These are phyloP conservation scores for Nothopassalora personata DNA, from an alignment of 2,329 filamentous ascomycete species.

Conservation along the genomic window DNA sequence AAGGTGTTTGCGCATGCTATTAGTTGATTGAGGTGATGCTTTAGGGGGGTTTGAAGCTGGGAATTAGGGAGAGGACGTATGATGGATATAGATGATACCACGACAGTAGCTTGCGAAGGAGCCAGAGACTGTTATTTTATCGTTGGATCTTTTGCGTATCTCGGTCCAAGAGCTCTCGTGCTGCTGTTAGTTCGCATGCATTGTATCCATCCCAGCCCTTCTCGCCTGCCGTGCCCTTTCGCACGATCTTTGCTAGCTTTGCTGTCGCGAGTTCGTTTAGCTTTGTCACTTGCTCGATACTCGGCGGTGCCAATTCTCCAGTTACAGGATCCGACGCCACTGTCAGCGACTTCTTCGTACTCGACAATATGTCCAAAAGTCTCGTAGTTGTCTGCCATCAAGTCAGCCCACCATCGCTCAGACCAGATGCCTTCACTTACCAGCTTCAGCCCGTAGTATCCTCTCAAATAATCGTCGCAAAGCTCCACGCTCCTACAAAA, in stretches of 20 bases:
- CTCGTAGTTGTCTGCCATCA: constrained; percentile 19
- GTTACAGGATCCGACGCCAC: constrained; percentile 25
- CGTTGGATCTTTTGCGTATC: constrained; percentile 38
- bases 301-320: constrained; percentile 48
- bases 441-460: constrained; percentile 85
- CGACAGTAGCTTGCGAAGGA: not conserved
- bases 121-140: constrained; percentile 17
- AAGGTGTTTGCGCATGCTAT: constrained; percentile 81
- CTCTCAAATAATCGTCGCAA: constrained; percentile 85
- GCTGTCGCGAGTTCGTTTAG: constrained; percentile 67
- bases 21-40: constrained; percentile 39
- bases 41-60: not conserved
- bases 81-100: constrained; percentile 8
- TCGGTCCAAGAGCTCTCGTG: constrained; percentile 59
- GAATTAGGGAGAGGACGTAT: not conserved
- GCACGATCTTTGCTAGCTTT: constrained; percentile 72
- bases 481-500: constrained; percentile 90
- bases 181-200: constrained; percentile 64
- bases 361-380: constrained; percentile 20
- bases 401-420: not conserved
- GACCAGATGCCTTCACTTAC: no score
- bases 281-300: constrained; percentile 55
- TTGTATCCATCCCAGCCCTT: constrained; percentile 69
- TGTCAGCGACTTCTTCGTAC: constrained; percentile 28
- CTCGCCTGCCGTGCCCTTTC: constrained; percentile 56